phyloP scores from a whole-genome alignment of 2,329 filamentous ascomycete genomes.

The Pseudocercospora vitis region DNA sequence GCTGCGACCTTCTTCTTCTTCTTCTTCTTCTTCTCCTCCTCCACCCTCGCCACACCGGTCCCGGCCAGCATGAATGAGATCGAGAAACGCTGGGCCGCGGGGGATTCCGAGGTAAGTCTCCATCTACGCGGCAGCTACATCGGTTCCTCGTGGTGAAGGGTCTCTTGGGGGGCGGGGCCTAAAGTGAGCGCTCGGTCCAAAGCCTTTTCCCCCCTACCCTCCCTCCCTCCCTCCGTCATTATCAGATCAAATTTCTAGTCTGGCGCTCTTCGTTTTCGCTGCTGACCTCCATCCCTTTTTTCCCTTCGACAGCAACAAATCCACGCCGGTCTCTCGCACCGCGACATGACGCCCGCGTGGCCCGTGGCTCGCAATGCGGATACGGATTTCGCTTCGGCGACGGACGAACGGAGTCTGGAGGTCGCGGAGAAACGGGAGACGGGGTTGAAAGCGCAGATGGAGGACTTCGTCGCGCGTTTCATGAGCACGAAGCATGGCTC shows the following conservation, averaged over 20 bases:
- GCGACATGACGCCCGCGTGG: constrained; percentile 24
- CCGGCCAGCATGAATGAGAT: constrained; percentile 30
- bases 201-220: constrained; percentile 7
- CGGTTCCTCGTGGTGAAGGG: no score
- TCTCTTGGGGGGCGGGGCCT: no score
- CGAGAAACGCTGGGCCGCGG: constrained; percentile 31
- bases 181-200: no score
- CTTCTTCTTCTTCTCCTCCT: constrained; percentile 6
- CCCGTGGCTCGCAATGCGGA: constrained; percentile 9
- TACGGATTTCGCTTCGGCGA: constrained; percentile 13
- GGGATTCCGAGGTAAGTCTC: constrained; percentile 32
- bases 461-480: constrained; percentile 24
- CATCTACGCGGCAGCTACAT: no score
- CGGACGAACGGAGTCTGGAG: constrained; percentile 10
- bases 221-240: constrained; percentile 1
- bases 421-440: constrained; percentile 7
- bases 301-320: constrained; percentile 17
- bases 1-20: constrained; percentile 12
- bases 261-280: no score
- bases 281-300: background rate
- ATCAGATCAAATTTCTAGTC: no score
- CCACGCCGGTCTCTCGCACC: constrained; percentile 19
- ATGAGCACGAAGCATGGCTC: constrained; percentile 15
- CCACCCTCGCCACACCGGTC: constrained; percentile 16
- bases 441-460: constrained; percentile 17